Evolutionary conservation across 495 filamentous ascomycete genomes (phyloP).

Genomic region (Penicillium pulvis): DNA sequence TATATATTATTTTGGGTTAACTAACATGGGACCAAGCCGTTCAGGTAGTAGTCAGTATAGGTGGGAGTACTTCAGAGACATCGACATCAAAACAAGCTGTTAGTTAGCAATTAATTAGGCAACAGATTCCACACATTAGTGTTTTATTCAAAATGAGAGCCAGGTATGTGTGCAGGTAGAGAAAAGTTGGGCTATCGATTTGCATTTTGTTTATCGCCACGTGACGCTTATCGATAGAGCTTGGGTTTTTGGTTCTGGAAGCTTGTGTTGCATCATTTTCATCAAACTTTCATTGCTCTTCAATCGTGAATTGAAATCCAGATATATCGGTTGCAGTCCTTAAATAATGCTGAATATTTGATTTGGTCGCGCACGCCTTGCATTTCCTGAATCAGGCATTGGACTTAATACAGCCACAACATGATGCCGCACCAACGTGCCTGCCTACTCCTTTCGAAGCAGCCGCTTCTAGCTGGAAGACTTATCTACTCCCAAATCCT

Average conservation of each 20-base stretch:
- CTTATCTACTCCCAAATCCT: conserved; percentile 12
- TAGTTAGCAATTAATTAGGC: too few relatives aligned
- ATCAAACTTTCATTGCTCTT: background rate
- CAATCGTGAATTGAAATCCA: background rate
- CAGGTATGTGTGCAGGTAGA: too few relatives aligned
- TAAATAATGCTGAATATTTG: background rate
- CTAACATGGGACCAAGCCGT: too few relatives aligned
- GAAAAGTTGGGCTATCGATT: too few relatives aligned
- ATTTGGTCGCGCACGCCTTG: background rate
- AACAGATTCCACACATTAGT: too few relatives aligned
- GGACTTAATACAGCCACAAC: background rate
- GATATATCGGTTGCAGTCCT: background rate
- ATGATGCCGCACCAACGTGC: conserved; percentile 31
- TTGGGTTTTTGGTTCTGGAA: conserved; percentile 1
- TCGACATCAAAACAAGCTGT: too few relatives aligned
- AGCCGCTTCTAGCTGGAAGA: conserved; percentile 12
- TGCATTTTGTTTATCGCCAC: conserved; percentile 10
- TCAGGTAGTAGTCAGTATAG: too few relatives aligned
- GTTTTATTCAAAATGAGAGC: too few relatives aligned
- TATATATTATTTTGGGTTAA: too few relatives aligned
- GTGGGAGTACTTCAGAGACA: too few relatives aligned
- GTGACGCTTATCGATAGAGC: conserved; percentile 14
- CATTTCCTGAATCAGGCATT: background rate
- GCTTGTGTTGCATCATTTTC: background rate
- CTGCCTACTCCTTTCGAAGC: conserved; percentile 21